These are phyloP conservation scores for Eleusine coracana DNA, from an alignment of 176 grass and related monocot species.

Conservation along the genomic window DNA sequence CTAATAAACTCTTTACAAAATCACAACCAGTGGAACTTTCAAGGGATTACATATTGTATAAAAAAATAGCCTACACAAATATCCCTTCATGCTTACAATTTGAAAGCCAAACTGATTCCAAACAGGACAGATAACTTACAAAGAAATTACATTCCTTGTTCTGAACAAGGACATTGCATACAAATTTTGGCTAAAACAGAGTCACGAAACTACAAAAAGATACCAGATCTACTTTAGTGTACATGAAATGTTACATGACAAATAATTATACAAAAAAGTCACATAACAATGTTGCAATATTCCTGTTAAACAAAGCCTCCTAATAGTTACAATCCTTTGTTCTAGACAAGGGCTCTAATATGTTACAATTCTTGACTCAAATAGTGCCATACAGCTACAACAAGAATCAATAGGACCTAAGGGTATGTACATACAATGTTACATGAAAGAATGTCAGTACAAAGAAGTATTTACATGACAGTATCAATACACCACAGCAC, in stretches of 20 bases:
- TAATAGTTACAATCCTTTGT: conserved; percentile 22
- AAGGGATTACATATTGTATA: conserved; percentile 28
- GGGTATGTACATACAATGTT: not conserved
- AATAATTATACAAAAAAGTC: conserved; percentile 30
- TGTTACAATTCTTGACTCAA: conserved; percentile 43
- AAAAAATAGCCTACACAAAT: not conserved
- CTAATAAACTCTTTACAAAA: not conserved
- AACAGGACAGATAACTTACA: not conserved
- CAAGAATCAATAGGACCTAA: conserved; percentile 4
- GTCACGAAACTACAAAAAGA: not conserved
- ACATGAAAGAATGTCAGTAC: not conserved
- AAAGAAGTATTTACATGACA: conserved; percentile 28
- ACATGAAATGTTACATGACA: conserved; percentile 34
- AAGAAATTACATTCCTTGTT: conserved; percentile 3
- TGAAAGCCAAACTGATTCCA: conserved; percentile 26
- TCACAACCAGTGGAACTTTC: not conserved
- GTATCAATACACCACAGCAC: conserved; percentile 22
- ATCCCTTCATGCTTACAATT: not conserved
- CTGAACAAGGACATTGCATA: conserved; percentile 5
- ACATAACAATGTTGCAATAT: conserved; percentile 23
- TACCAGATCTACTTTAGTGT: not conserved
- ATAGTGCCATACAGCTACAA: conserved; percentile 36
- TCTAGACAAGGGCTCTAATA: not conserved
- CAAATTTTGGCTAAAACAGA: conserved; percentile 32
- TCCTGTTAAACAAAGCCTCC: not conserved